Evolutionary conservation across 2,329 filamentous ascomycete species (phyloP), one percentile per base, ranked within the genome.

Genomic region (Penicillium thymicola): DNA sequence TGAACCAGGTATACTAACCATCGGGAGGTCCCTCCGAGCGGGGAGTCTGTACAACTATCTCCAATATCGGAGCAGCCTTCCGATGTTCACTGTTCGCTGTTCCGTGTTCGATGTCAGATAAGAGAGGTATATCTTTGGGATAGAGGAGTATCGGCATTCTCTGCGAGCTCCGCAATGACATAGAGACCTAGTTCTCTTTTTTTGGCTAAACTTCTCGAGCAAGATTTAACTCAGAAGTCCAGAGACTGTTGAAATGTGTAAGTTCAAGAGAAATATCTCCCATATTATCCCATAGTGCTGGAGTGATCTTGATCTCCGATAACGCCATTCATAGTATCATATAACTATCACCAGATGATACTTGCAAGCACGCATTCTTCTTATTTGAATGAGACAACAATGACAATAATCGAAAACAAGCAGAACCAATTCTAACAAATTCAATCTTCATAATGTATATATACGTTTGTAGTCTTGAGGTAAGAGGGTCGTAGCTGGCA

Each of bases 51-150:
- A 32, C 30, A 14, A 32, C 48, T 49, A 37, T 21, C 37, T 45
- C n/a, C 27, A 54, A 47, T 46, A 41, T 62, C 61, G 61, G 61
- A 40, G 57, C 13, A 34, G 38, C 18, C 51, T n/a, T 50, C 61
- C 61, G 61, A 63, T 8, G 6, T 38, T 21, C 21, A 21, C 21
- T 21, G 2, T 21, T 46, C 36, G 16, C 28, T 30, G 28, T 11
- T 30, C 9, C 1, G 4, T 10, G 27, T 3, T 10, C 59, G 58
- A 63, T 5, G 11, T 34, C 43, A 28, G 25, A 44, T 44, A 28
- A 43, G 11, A 55, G 51, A 34, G 4, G 30, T 13, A 41, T 41
- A 16, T 41, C 38, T 13, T 27, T 11, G 21, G 11, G 7, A 4
- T 28, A 42, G 21, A 37, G 32, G 34, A 46, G 25, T 46, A 46